Percentiles rank a stretch among this genome's conserved stretches.
Evolutionary conservation across 129 eudicot genomes (phyloP).

Genomic region (Flaveria trinervia): DNA sequence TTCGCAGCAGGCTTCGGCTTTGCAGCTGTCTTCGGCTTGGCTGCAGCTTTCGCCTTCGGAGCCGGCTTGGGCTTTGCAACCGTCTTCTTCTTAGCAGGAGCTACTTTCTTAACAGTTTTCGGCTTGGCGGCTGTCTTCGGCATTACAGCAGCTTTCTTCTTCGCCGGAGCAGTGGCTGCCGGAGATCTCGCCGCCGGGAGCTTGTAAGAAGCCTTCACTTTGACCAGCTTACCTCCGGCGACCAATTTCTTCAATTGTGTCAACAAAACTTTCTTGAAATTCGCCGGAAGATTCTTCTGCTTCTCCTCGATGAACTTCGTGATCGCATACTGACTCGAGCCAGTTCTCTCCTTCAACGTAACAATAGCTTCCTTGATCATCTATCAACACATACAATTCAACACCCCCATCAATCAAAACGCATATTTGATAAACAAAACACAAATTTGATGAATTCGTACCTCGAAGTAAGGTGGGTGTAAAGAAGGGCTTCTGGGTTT

Average conservation of each 20-base stretch:
- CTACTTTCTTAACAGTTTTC: conserved; percentile 18
- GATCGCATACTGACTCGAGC: conserved; percentile 80
- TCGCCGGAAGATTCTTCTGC: conserved; percentile 60
- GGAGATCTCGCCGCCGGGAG: conserved; percentile 32
- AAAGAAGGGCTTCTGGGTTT: conserved; percentile 51
- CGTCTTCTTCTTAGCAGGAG: conserved; percentile 34
- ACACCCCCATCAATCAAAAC: not conserved
- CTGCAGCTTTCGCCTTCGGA: conserved; percentile 42
- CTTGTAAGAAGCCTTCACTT: conserved; percentile 60
- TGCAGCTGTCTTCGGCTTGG: conserved; percentile 31
- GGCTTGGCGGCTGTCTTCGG: conserved; percentile 32
- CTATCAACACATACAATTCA: conserved; percentile 24
- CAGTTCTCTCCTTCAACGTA: conserved; percentile 69
- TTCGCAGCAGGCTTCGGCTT: conserved; percentile 35
- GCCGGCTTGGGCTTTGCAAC: conserved; percentile 40
- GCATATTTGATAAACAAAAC: not conserved
- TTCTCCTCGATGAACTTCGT: conserved; percentile 64
- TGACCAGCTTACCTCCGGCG: conserved; percentile 56
- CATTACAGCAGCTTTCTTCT: not conserved
- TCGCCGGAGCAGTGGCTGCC: conserved; percentile 9
- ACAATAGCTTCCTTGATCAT: conserved; percentile 67
- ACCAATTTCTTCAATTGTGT: conserved; percentile 64
- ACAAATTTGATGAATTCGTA: not conserved
- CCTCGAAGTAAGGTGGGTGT: conserved; percentile 84
- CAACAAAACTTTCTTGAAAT: conserved; percentile 57